Evolutionary conservation across 805 yeast genomes (phyloP), one percentile per base, ranked within the genome.

Genomic region (Candida bentonensis): DNA sequence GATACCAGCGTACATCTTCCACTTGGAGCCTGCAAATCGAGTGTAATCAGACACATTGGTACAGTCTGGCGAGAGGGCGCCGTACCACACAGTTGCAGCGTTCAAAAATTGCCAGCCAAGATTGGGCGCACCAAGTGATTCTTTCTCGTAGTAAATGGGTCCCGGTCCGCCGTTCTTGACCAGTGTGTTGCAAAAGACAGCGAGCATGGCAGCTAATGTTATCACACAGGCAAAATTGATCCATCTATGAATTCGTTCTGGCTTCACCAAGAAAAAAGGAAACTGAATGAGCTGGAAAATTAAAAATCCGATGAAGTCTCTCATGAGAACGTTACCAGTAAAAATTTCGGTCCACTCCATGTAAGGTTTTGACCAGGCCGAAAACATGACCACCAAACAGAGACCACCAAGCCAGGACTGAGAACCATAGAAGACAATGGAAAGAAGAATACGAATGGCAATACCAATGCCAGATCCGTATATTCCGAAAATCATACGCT

Each of bases 351-450:
- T 55, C 56, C 71, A 59, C 33, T 53, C 59, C 54, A 61, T 53
- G 51, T 61, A 71, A 20, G 58, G 51, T 20, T 62, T 54, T 47
- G 66, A 63, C 57, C 66, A 63, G 21, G 67, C 55, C 20, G 66
- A 58, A 17, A 71, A 45, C 15, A 70, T 56, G 21, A 63, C 58
- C 15, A 64, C 59, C 3, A 72, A 49, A 44, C 71, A 59, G 39
- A 64, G 62, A 7, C 71, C 75, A 41, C 76, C 74, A 3, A 69
- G 60, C 57, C 63, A 71, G 1, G 73, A 55, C 47, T 68, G 70
- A 4, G 67, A 64, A 2, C 69, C 68, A 49, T 60, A 70, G 68
- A 72, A 70, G 33, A 73, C 69, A 36, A 68, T 60, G 15, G 72
- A 67, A 39, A 73, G 55, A 27, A 69, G 60, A 26, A 67, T 63